These are phyloP conservation scores for Aspergillus clavatus DNA, from an alignment of 2,329 filamentous ascomycete species.

Conservation along the genomic window DNA sequence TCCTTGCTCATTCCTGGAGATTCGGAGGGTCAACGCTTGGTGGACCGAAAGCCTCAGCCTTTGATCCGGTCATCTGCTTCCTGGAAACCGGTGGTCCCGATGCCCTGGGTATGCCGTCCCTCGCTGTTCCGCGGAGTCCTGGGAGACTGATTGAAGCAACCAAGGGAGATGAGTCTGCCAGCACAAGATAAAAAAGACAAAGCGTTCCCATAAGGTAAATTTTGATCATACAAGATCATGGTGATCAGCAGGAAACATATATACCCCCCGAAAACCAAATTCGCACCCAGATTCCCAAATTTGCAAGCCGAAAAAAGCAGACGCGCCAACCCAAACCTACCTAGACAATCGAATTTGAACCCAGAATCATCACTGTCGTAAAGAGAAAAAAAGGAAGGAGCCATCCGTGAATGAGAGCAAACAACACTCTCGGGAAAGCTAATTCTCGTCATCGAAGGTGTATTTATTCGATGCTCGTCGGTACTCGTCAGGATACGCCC, in stretches of 20 bases:
- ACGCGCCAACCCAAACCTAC: conserved; percentile 12
- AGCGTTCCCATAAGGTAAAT: neutral
- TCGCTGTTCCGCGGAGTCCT: too few species aligned
- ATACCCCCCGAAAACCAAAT: conserved; percentile 9
- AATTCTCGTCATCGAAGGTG: conserved; percentile 33
- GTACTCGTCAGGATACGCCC: conserved; percentile 41
- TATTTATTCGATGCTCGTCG: conserved; percentile 41
- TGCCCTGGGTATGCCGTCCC: too few species aligned
- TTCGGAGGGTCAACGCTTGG: too few species aligned
- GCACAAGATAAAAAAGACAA: neutral
- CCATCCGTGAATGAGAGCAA: neutral
- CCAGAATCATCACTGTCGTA: conserved; percentile 11
- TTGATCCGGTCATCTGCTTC: too few species aligned
- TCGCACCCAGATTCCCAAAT: neutral
- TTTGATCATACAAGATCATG: neutral
- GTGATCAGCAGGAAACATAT: conserved; percentile 4
- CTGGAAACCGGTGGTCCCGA: too few species aligned
- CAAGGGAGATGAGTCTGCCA: neutral
- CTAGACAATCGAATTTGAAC: conserved; percentile 1
- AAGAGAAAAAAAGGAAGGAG: conserved; percentile 15
- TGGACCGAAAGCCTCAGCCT: too few species aligned
- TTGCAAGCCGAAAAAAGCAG: conserved; percentile 12
- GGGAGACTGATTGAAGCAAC: too few species aligned
- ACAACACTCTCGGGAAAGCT: conserved; percentile 3
- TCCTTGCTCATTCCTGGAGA: neutral